A percentile compares a stretch with the other conserved stretches of the same genome.
Conservation (phyloP, 2,329 filamentous ascomycete genomes). For the Aureobasidium namibiae region DNA sequence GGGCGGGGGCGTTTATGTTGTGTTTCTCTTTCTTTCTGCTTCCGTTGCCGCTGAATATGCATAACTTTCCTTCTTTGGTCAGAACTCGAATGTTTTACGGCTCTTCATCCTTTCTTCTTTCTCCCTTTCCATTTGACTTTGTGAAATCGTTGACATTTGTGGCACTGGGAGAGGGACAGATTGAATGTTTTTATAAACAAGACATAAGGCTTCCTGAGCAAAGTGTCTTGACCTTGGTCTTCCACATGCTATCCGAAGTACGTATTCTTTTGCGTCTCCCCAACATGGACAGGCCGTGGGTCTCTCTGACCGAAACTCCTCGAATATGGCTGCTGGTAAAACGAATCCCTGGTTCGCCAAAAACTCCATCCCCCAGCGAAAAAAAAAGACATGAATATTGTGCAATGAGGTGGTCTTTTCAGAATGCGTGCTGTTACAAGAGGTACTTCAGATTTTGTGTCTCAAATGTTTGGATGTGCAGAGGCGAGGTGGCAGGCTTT, state of each 20-base stretch:
- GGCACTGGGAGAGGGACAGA: not conserved
- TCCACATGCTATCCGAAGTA: not conserved
- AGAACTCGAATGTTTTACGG: constrained; percentile 8
- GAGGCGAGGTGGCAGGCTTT: not conserved
- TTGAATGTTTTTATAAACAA: not conserved
- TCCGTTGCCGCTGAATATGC: constrained; percentile 8
- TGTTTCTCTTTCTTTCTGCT: not conserved
- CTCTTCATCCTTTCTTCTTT: not conserved
- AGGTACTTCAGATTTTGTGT: not conserved
- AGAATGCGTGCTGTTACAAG: not conserved
- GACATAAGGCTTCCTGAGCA: not conserved
- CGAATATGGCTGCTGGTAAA: not conserved
- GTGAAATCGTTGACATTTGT: not conserved
- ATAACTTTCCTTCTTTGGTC: constrained; percentile 7
- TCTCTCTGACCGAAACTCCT: not conserved
- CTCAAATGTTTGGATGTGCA: not conserved
- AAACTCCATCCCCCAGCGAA: not conserved
- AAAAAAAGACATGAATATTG: not conserved
- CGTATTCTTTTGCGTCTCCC: not conserved
- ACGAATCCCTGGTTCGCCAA: not conserved
- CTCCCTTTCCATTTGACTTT: not conserved
- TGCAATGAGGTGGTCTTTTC: not conserved
- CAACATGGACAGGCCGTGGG: not conserved
- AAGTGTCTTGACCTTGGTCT: not conserved
- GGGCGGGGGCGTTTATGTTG: not conserved